Conservation (phyloP, 2,329 filamentous ascomycete species). For the Neurospora sp. region DNA sequence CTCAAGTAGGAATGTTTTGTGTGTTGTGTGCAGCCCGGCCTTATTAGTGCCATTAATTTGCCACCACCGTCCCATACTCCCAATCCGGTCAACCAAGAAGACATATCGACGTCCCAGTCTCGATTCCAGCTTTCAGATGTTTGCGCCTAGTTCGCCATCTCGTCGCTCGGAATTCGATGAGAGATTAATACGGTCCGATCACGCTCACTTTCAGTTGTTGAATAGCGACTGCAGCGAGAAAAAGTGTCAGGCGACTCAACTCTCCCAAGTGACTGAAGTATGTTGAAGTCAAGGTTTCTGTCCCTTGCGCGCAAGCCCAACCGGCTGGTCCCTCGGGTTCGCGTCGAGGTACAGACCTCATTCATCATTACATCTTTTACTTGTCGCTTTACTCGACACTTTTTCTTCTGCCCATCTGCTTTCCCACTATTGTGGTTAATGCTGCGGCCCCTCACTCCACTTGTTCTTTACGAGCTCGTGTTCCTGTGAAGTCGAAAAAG, state of each 20-base stretch:
- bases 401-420: not conserved
- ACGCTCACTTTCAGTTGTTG: not conserved
- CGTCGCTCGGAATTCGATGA: not conserved
- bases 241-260: not conserved
- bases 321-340: not conserved
- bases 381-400: not conserved
- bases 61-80: not conserved
- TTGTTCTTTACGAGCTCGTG: not conserved
- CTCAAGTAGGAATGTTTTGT: not conserved
- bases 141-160: not conserved
- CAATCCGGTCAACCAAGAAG: not conserved
- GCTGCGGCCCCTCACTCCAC: not conserved
- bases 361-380: not conserved
- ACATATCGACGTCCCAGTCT: not conserved
- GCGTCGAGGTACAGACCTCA: not conserved
- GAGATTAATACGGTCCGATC: not conserved
- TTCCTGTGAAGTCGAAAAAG: not conserved
- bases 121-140: not conserved
- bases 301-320: not conserved
- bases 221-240: not conserved
- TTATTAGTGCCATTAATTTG: not conserved
- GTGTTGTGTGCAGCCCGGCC: not conserved
- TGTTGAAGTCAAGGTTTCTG: not conserved
- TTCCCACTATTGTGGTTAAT: not conserved
- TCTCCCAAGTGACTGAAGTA: not conserved